Conservation (phyloP, 495 filamentous ascomycete genomes). For the Astrothelium macrocarpum region DNA sequence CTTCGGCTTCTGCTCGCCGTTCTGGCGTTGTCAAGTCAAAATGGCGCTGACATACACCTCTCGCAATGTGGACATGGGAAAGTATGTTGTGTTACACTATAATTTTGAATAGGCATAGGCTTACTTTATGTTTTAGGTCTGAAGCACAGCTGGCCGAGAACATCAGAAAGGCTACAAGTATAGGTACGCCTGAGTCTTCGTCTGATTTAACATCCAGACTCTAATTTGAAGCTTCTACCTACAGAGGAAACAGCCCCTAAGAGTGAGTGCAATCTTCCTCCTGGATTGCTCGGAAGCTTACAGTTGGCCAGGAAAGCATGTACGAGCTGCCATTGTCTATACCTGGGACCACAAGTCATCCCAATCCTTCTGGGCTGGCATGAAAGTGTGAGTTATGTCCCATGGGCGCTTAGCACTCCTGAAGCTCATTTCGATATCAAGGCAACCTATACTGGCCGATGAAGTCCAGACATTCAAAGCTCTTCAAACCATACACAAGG, state of each 20-base stretch:
- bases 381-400: constrained; percentile 73
- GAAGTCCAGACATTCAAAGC: constrained; percentile 54
- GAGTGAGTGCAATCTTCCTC: constrained; percentile 43
- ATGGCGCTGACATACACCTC: constrained; percentile 35
- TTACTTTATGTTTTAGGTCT: constrained; percentile 44
- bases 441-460: constrained; percentile 91
- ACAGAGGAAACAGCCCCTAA: constrained; percentile 90
- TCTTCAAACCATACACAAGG: constrained; percentile 66
- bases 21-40: neutral
- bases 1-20: neutral
- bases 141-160: constrained; percentile 91
- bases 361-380: constrained; percentile 89
- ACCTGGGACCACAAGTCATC: constrained; percentile 99
- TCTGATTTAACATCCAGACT: neutral
- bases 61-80: constrained; percentile 50
- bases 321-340: constrained; percentile 94
- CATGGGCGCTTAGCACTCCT: neutral
- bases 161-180: constrained; percentile 92
- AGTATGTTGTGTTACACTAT: constrained; percentile 29
- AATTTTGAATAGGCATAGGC: neutral
- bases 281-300: constrained; percentile 18
- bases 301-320: constrained; percentile 67
- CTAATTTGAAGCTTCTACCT: constrained; percentile 15
- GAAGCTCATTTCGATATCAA: constrained; percentile 27
- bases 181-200: constrained; percentile 40